Conservation (phyloP, 164 flowering plant genomes). For the Berberis vulgaris region DNA sequence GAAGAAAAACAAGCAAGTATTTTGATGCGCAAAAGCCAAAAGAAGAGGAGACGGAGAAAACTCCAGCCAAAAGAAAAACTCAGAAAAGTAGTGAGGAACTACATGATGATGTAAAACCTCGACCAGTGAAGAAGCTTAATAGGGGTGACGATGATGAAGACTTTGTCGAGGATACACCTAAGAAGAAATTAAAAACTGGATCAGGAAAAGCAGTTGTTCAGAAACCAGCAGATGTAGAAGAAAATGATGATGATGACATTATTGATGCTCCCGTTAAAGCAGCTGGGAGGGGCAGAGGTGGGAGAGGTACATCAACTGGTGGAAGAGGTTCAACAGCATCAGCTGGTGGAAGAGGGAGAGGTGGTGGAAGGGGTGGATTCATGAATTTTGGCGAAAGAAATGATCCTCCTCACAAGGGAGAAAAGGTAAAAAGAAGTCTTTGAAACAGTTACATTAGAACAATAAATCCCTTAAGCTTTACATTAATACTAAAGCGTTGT, state of each 20-base stretch:
- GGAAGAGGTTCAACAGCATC: slow-evolving; percentile 20
- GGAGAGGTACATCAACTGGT: slow-evolving; percentile 24
- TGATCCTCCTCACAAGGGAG: slow-evolving; percentile 98
- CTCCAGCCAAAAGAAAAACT: slow-evolving; percentile 44
- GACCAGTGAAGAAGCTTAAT: slow-evolving; percentile 40
- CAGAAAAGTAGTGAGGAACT: slow-evolving; percentile 22
- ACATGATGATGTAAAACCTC: slow-evolving; percentile 24
- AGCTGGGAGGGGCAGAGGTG: slow-evolving; percentile 51
- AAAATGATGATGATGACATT: slow-evolving; percentile 36
- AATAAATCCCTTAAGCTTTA: neutral
- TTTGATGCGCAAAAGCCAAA: slow-evolving; percentile 47
- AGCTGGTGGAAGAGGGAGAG: slow-evolving; percentile 38
- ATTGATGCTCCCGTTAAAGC: slow-evolving; percentile 28
- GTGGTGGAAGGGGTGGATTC: slow-evolving; percentile 90
- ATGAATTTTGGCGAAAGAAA: slow-evolving; percentile 92
- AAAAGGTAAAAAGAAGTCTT: slow-evolving; percentile 44
- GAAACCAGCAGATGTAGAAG: slow-evolving; percentile 36
- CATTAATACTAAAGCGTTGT: slow-evolving; percentile 9
- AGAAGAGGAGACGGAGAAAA: slow-evolving; percentile 38
- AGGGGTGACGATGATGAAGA: slow-evolving; percentile 58
- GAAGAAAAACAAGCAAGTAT: slow-evolving; percentile 85
- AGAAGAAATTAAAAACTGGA: slow-evolving; percentile 58
- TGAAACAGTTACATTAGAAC: neutral
- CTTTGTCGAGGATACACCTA: slow-evolving; percentile 41
- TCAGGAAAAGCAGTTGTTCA: slow-evolving; percentile 40